A percentile compares a stretch with the other conserved stretches of the same genome.
Conservation (phyloP, 1,139 yeast genomes). For the Pneumocystis jirovecii region DNA sequence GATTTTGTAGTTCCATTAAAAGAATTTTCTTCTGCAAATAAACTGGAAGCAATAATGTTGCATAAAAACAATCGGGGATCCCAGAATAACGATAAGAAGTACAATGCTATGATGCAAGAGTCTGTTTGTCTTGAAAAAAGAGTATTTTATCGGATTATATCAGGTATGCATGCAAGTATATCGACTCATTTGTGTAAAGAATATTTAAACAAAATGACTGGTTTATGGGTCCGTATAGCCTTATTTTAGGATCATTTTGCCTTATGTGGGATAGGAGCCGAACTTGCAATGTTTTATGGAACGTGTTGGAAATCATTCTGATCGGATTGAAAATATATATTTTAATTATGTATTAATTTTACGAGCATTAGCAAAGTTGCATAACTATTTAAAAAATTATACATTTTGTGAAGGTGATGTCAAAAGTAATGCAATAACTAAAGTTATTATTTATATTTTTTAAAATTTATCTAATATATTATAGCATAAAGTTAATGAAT, state of each 20-base stretch:
- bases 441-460: background rate
- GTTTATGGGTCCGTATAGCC: conserved; percentile 37
- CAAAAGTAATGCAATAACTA: conserved; percentile 7
- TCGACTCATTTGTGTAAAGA: conserved; percentile 88
- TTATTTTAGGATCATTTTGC: background rate
- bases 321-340: conserved; percentile 74
- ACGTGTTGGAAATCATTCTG: conserved; percentile 80
- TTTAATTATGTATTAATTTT: conserved; percentile 83
- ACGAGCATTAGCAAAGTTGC: conserved; percentile 59
- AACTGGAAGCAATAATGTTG: background rate
- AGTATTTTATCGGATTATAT: conserved; percentile 67
- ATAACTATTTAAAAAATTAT: conserved; percentile 34
- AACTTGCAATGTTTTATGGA: conserved; percentile 68
- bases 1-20: background rate
- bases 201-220: conserved; percentile 55
- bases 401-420: conserved; percentile 35
- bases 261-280: conserved; percentile 33
- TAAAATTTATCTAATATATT: background rate
- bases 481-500: background rate
- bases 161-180: conserved; percentile 93
- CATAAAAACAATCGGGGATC: background rate
- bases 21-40: background rate
- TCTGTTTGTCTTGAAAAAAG: conserved; percentile 69
- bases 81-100: conserved; percentile 23
- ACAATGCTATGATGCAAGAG: conserved; percentile 24